Evolutionary conservation across 2,329 filamentous ascomycete genomes (phyloP).

Genomic region (Alternaria ventricosa): DNA sequence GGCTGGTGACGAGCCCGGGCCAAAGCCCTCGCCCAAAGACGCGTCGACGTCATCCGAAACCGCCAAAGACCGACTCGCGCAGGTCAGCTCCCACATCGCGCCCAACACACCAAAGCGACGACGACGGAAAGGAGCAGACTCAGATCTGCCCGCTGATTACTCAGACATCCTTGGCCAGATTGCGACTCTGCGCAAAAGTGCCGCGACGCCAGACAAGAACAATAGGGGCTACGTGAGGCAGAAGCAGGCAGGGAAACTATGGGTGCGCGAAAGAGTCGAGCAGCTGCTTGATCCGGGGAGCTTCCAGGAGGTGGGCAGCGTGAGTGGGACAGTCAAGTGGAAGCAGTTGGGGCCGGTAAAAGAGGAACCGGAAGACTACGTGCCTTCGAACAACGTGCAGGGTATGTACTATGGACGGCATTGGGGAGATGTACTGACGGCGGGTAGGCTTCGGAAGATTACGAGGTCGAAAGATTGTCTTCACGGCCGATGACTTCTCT

Average conservation of each 20-base stretch:
- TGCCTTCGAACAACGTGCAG: slow-evolving; percentile 69
- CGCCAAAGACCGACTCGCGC: slow-evolving; percentile 55
- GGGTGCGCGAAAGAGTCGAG: slow-evolving; percentile 67
- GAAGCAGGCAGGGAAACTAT: slow-evolving; percentile 68
- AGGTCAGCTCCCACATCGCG: slow-evolving; percentile 56
- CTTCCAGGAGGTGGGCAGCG: slow-evolving; percentile 66
- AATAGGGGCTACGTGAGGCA: slow-evolving; percentile 67
- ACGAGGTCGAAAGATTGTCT: slow-evolving; percentile 61
- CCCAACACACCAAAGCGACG: slow-evolving; percentile 46
- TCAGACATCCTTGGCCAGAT: slow-evolving; percentile 67
- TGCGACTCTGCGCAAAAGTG: slow-evolving; percentile 58
- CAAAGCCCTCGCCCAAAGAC: slow-evolving; percentile 18
- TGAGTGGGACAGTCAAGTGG: slow-evolving; percentile 67
- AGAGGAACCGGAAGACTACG: slow-evolving; percentile 60
- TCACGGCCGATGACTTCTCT: slow-evolving; percentile 70
- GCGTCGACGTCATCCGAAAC: slow-evolving; percentile 26
- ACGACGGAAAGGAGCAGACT: slow-evolving; percentile 44
- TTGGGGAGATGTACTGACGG: slow-evolving; percentile 1
- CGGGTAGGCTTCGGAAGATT: slow-evolving; percentile 57
- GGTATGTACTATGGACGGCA: slow-evolving; percentile 33
- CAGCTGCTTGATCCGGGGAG: slow-evolving; percentile 63
- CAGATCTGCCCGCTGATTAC: slow-evolving; percentile 64
- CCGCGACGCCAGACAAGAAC: slow-evolving; percentile 60
- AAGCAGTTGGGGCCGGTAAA: slow-evolving; percentile 53
- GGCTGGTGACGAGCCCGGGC: slow-evolving; percentile 31